A percentile compares a stretch with the other conserved stretches of the same genome.
Conservation (phyloP, 495 filamentous ascomycete species). For the Annulohypoxylon maeteangense region DNA sequence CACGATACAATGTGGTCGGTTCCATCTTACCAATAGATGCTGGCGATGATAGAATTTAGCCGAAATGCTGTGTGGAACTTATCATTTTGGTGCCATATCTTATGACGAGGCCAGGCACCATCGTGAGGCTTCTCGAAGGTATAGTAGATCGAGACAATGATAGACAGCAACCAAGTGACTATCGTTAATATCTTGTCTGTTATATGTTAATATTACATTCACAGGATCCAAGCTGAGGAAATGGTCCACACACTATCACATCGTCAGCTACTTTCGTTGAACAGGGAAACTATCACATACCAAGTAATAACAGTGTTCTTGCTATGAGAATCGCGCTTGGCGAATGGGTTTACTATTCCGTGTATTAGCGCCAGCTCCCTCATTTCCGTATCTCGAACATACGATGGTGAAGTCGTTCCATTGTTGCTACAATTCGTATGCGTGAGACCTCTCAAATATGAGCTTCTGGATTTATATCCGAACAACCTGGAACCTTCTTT, state of each 20-base stretch:
- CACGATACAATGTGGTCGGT: not conserved
- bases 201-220: constrained; percentile 45
- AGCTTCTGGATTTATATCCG: not conserved
- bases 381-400: constrained; percentile 29
- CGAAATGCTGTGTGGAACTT: constrained; percentile 77
- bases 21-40: constrained; percentile 76
- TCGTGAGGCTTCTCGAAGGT: constrained; percentile 69
- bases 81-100: constrained; percentile 77
- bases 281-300: constrained; percentile 12
- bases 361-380: constrained; percentile 9
- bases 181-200: constrained; percentile 73
- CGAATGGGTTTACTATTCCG: constrained; percentile 71
- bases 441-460: not conserved
- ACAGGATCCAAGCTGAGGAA: not conserved
- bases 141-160: constrained; percentile 77
- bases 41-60: constrained; percentile 73
- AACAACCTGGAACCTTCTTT: not conserved
- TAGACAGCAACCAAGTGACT: constrained; percentile 75
- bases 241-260: not conserved
- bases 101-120: constrained; percentile 61
- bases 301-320: constrained; percentile 57
- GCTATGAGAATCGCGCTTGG: constrained; percentile 68
- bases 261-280: not conserved
- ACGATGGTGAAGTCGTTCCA: constrained; percentile 58
- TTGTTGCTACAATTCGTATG: constrained; percentile 35